Percentiles rank a stretch among this genome's conserved stretches.
These are phyloP conservation scores for Onygena corvina DNA, from an alignment of 2,329 filamentous ascomycete genomes.

Conservation along the genomic window DNA sequence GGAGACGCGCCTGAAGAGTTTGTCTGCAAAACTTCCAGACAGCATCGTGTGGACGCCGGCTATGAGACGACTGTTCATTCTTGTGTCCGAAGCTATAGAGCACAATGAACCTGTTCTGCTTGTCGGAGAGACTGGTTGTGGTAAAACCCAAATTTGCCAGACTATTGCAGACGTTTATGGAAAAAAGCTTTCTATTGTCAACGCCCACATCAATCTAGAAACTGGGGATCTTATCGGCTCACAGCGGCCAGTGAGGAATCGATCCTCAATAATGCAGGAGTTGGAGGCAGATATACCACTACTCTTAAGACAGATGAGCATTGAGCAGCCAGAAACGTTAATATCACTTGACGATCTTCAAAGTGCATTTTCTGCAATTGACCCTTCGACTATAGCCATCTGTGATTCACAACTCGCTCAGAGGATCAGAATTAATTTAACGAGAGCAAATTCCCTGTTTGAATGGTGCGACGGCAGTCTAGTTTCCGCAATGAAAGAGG, in stretches of 20 bases:
- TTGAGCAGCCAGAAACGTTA: constrained; percentile 19
- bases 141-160: constrained; percentile 94
- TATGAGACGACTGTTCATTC: constrained; percentile 80
- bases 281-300: constrained; percentile 50
- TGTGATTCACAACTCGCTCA: constrained; percentile 41
- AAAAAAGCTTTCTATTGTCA: constrained; percentile 74
- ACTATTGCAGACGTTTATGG: constrained; percentile 69
- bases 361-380: constrained; percentile 46
- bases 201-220: constrained; percentile 96
- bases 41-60: constrained; percentile 83
- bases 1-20: constrained; percentile 43
- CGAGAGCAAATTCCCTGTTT: constrained; percentile 72
- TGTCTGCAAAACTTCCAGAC: constrained; percentile 20
- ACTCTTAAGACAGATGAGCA: constrained; percentile 29
- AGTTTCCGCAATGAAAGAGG: constrained; percentile 82
- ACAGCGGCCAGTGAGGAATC: constrained; percentile 80
- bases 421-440: constrained; percentile 36
- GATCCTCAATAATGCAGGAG: constrained; percentile 56
- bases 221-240: constrained; percentile 95
- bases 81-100: constrained; percentile 73
- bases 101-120: constrained; percentile 91
- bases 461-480: constrained; percentile 94
- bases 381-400: constrained; percentile 31
- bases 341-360: constrained; percentile 46
- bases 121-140: constrained; percentile 92